Conservation (phyloP, 129 eudicot genomes). For the Chrysanthemum lavandulifolium region DNA sequence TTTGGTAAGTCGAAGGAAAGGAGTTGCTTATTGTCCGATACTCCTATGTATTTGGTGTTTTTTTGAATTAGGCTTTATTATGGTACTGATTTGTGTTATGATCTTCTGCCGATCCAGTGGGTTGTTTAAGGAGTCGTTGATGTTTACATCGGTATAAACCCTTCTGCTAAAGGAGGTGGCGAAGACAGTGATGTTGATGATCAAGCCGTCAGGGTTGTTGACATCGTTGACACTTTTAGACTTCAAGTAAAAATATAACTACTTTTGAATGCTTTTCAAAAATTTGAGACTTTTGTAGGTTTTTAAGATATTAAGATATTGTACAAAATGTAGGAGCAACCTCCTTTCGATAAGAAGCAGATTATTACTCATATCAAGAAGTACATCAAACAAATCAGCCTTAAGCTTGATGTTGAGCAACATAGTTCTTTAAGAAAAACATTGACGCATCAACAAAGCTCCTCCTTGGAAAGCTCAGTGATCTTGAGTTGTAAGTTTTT, state of each 20-base stretch:
- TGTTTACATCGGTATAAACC: conserved; percentile 72
- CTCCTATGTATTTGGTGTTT: neutral
- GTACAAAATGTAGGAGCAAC: conserved; percentile 64
- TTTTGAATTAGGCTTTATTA: neutral
- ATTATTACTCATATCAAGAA: conserved; percentile 66
- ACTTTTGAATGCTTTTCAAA: neutral
- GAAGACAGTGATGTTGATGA: conserved; percentile 77
- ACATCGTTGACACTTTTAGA: conserved; percentile 84
- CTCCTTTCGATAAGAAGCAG: conserved; percentile 74
- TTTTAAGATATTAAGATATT: neutral
- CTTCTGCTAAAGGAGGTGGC: conserved; percentile 69
- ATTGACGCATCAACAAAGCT: conserved; percentile 66
- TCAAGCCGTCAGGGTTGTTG: conserved; percentile 74
- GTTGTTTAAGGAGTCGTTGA: conserved; percentile 66
- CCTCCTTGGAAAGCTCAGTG: conserved; percentile 57
- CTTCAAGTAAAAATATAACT: conserved; percentile 51
- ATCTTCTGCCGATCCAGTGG: conserved; percentile 42
- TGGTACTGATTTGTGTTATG: conserved; percentile 6
- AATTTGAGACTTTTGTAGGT: neutral
- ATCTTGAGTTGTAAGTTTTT: conserved; percentile 71
- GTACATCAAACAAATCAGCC: conserved; percentile 54
- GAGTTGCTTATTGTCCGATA: neutral
- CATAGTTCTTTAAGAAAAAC: conserved; percentile 57
- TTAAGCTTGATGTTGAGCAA: conserved; percentile 55
- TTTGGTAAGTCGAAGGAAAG: too few relatives aligned